These are phyloP conservation scores for Aspergillus pseudoviridinutans DNA, from an alignment of 2,329 filamentous ascomycete species.

Conservation along the genomic window DNA sequence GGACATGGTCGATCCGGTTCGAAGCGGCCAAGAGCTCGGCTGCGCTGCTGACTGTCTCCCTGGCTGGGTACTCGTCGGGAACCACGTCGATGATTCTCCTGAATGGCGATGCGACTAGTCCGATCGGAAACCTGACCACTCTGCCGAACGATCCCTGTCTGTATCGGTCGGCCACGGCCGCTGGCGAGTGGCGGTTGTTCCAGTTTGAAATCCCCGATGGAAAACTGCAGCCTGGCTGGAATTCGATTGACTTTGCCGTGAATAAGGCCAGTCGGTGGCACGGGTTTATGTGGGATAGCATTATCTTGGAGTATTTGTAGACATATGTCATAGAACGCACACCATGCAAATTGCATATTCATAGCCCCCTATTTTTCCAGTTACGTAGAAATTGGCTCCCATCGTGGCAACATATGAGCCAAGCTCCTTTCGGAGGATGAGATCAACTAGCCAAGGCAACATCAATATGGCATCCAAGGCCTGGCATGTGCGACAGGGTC, in stretches of 20 bases:
- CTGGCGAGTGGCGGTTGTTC: slow-evolving; percentile 47
- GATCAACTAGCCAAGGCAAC: neutral
- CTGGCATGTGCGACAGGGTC: too few relatives aligned
- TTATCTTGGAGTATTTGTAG: slow-evolving; percentile 31
- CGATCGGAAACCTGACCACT: slow-evolving; percentile 35
- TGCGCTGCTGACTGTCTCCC: slow-evolving; percentile 40
- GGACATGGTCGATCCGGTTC: slow-evolving; percentile 37
- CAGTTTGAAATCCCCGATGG: slow-evolving; percentile 36
- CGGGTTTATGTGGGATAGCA: slow-evolving; percentile 43
- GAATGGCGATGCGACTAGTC: slow-evolving; percentile 38
- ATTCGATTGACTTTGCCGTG: slow-evolving; percentile 37
- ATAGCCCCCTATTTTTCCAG: too few relatives aligned
- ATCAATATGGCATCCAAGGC: too few relatives aligned
- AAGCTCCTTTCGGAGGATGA: too few relatives aligned
- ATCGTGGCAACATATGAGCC: neutral
- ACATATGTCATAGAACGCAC: too few relatives aligned
- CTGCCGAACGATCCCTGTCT: slow-evolving; percentile 45
- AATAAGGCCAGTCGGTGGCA: slow-evolving; percentile 34
- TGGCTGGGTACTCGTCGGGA: slow-evolving; percentile 45
- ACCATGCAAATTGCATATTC: too few relatives aligned
- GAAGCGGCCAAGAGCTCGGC: slow-evolving; percentile 12
- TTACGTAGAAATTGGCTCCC: neutral
- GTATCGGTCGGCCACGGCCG: slow-evolving; percentile 46
- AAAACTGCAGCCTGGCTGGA: slow-evolving; percentile 29
- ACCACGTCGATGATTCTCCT: slow-evolving; percentile 39